Base-by-base conservation (phyloP, 2,329 filamentous ascomycete genomes). In the Neonectria punicea region DNA sequence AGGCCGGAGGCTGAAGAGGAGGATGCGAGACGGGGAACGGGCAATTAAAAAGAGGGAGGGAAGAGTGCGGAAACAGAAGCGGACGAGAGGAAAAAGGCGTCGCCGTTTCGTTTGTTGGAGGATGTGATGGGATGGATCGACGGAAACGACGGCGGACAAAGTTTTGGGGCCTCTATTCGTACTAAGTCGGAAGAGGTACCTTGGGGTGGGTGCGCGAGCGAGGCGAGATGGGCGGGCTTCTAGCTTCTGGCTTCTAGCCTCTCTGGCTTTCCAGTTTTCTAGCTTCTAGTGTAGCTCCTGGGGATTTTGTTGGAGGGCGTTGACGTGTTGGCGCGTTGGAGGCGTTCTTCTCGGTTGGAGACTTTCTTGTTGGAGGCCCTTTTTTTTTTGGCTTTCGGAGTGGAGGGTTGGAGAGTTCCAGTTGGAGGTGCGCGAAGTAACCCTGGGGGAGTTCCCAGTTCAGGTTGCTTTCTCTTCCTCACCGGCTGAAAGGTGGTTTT, bases 121-220 rank as follows among this genome's bases (percentile, higher is more conserved):
- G 44, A 30, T 25, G 22, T 6, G 44, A 30, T 25, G 44, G 44
- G 44, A 47, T 47, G 58, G 65, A 70, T 70, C 63, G 71, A 73
- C 71, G 71, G 71, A 73, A 73, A 73, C 71, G 71, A 73, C 71
- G 70, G 68, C 64, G 63, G 67, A 70, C 68, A 73, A 72, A 70
- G 70, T 74, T 74, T 70, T 46, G 59, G 49, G 64, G 25, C 63
- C 61, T 66, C 63, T 66, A 63, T 18, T 20, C 36, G 36, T 16
- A 50, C 47, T 50, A 50, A 50, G 28, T 50, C 47, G 47, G 47
- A 50, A 50, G 32, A 32, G 49, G 49, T 7, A 28, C 13, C 34
- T 28, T 5, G 22, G 28, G 22, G 44, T 30, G 25, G 46, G 46
- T 30, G 49, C n/a, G 46, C 22, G 44, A 14, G 9, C 25, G 25